These are phyloP conservation scores for Phytopythium kandeliae DNA, from an alignment of 352 stramenopile species.

Conservation along the genomic window DNA sequence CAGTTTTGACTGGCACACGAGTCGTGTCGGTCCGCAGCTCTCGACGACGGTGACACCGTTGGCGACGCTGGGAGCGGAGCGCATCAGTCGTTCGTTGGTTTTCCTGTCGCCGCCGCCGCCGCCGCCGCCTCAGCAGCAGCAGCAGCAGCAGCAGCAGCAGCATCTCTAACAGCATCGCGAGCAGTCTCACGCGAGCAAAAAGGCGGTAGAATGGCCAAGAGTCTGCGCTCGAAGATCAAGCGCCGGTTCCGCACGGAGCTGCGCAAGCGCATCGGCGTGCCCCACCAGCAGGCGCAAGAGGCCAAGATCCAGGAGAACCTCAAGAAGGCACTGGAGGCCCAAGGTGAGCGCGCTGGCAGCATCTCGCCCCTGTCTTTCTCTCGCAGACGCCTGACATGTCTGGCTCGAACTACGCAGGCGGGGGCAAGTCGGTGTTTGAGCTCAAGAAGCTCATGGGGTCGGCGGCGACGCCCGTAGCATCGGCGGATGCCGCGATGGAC, in stretches of 20 bases:
- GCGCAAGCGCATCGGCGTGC: slow-evolving; percentile 74
- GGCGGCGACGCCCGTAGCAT: slow-evolving; percentile 35
- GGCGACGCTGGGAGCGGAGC: not conserved
- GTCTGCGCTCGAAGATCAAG: slow-evolving; percentile 88
- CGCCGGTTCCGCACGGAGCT: slow-evolving; percentile 85
- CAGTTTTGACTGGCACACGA: slow-evolving; percentile 6
- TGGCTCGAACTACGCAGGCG: slow-evolving; percentile 8
- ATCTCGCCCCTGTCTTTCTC: no score
- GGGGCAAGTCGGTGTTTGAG: slow-evolving; percentile 47
- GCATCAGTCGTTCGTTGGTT: not conserved
- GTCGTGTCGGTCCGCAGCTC: no score
- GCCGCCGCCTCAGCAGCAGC: not conserved
- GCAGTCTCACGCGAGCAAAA: slow-evolving; percentile 13
- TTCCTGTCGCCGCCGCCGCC: no score
- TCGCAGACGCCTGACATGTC: no score
- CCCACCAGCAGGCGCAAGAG: slow-evolving; percentile 61
- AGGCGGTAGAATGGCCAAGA: slow-evolving; percentile 63
- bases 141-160: slow-evolving; percentile 3
- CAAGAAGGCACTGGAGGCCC: slow-evolving; percentile 65
- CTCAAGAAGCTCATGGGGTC: slow-evolving; percentile 74
- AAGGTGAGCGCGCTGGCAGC: slow-evolving; percentile 25
- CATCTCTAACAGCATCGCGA: no score
- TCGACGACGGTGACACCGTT: not conserved
- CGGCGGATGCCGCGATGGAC: slow-evolving; percentile 25
- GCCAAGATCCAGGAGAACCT: slow-evolving; percentile 84